These are phyloP conservation scores for Smittium culicis DNA, from an alignment of 371 early-diverging fungal genomes.

Conservation along the genomic window DNA sequence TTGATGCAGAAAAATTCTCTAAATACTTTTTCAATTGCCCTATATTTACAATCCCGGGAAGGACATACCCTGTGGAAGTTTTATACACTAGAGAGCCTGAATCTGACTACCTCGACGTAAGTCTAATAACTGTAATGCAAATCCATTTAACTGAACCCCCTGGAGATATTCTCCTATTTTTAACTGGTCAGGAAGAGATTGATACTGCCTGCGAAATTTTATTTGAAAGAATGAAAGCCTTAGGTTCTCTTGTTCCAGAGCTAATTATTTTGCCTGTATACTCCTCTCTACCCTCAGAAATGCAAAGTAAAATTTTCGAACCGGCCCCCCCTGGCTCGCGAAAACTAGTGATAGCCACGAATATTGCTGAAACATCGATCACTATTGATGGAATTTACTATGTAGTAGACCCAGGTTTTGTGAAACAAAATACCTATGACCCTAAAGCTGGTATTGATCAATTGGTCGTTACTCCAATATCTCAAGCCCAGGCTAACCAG, in stretches of 20 bases:
- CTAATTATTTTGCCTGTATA: conserved; percentile 89
- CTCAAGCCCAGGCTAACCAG: conserved; percentile 93
- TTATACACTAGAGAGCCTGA: conserved; percentile 90
- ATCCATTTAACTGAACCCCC: conserved; percentile 91
- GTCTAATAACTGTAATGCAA: conserved; percentile 88
- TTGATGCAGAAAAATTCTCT: conserved; percentile 93
- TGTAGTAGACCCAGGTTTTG: conserved; percentile 96
- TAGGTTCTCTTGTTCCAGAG: conserved; percentile 87
- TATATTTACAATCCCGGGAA: conserved; percentile 92
- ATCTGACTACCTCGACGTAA: conserved; percentile 83
- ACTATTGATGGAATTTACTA: conserved; percentile 98
- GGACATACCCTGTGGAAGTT: conserved; percentile 89
- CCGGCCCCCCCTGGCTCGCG: conserved; percentile 82
- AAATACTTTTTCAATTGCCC: conserved; percentile 80
- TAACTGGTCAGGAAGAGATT: conserved; percentile 97
- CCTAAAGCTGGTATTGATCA: conserved; percentile 91
- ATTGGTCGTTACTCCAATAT: conserved; percentile 82
- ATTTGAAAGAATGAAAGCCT: conserved; percentile 88
- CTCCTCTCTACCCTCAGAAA: conserved; percentile 83
- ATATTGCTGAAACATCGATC: conserved; percentile 98
- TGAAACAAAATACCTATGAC: conserved; percentile 93
- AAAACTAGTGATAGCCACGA: conserved; percentile 96
- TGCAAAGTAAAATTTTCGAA: conserved; percentile 89
- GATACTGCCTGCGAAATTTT: conserved; percentile 84
- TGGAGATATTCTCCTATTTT: conserved; percentile 93